Conservation (phyloP, 2,329 filamentous ascomycete species). For the Escovopsis sp. region DNA sequence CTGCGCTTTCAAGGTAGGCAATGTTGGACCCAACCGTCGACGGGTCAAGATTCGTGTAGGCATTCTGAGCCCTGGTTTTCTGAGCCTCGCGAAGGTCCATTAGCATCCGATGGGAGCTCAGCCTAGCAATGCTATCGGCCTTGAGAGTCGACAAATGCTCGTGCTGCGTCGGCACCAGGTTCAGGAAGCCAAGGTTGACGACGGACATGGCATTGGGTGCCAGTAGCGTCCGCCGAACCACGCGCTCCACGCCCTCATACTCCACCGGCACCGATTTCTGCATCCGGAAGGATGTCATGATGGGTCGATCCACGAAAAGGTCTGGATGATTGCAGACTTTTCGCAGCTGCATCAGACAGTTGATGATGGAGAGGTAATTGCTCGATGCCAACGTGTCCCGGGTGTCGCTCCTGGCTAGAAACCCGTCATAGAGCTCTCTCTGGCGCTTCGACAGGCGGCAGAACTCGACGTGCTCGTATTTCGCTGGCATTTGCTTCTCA, state of each 20-base stretch:
- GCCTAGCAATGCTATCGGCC: conserved; percentile 42
- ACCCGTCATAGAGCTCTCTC: conserved; percentile 90
- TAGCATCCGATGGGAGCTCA: conserved; percentile 56
- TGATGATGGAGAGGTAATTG: conserved; percentile 96
- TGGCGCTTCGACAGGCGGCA: conserved; percentile 92
- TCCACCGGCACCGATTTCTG: conserved; percentile 59
- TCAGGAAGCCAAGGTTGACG: conserved; percentile 63
- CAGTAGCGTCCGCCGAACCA: conserved; percentile 54
- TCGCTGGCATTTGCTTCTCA: conserved; percentile 97
- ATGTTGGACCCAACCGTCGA: conserved; percentile 56
- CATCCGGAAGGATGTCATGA: conserved; percentile 95
- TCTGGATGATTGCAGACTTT: conserved; percentile 99
- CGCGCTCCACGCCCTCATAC: conserved; percentile 57
- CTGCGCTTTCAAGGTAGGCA: conserved; percentile 55
- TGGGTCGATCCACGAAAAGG: conserved; percentile 86
- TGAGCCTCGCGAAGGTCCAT: conserved; percentile 61
- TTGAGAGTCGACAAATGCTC: conserved; percentile 46
- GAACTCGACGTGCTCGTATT: conserved; percentile 94
- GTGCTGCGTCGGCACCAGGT: conserved; percentile 57
- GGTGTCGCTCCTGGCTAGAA: conserved; percentile 80
- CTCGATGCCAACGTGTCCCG: conserved; percentile 78
- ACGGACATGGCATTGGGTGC: conserved; percentile 44
- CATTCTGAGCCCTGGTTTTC: conserved; percentile 42
- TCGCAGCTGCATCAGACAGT: conserved; percentile 90
- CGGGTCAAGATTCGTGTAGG: conserved; percentile 42